phyloP scores from a whole-genome alignment of 1,139 yeast species.

The Diutina pseudorugosa region DNA sequence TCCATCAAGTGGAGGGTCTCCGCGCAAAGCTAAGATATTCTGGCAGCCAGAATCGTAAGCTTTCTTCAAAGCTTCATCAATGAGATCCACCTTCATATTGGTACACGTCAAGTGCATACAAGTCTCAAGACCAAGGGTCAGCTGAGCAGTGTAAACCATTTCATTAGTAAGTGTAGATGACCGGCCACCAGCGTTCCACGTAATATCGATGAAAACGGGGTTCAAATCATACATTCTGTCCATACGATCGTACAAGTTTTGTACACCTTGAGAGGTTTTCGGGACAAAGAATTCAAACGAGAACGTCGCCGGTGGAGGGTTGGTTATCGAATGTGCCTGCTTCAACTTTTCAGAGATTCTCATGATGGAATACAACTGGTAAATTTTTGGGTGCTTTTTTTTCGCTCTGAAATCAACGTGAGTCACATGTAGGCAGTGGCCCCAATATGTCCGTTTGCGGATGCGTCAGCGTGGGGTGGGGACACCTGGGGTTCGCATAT shows the following conservation, averaged over 20 bases:
- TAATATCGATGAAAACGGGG: constrained; percentile 87
- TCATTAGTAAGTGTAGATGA: constrained; percentile 73
- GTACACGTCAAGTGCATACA: constrained; percentile 98
- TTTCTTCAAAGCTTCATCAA: constrained; percentile 73
- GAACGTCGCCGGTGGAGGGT: constrained; percentile 55
- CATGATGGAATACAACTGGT: constrained; percentile 17
- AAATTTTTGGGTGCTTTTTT: background rate
- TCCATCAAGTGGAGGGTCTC: constrained; percentile 67
- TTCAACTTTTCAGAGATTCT: constrained; percentile 41
- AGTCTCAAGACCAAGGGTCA: constrained; percentile 88
- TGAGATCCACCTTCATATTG: constrained; percentile 73
- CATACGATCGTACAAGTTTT: constrained; percentile 91
- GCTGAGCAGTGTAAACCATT: constrained; percentile 84
- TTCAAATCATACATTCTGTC: constrained; percentile 91
- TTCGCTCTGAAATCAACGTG: background rate
- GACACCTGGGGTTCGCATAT: background rate
- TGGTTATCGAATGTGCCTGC: constrained; percentile 32
- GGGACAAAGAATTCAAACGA: constrained; percentile 98
- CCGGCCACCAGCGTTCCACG: constrained; percentile 98
- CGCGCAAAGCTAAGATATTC: constrained; percentile 77
- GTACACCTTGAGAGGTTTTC: constrained; percentile 93
- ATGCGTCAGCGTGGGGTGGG: background rate
- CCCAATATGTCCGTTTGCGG: background rate
- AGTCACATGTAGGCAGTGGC: background rate
- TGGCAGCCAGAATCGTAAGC: constrained; percentile 92